A percentile compares a stretch with the other conserved stretches of the same genome.
Conservation (phyloP, 75 land plant species). For the Chamaecyparis obtusa region DNA sequence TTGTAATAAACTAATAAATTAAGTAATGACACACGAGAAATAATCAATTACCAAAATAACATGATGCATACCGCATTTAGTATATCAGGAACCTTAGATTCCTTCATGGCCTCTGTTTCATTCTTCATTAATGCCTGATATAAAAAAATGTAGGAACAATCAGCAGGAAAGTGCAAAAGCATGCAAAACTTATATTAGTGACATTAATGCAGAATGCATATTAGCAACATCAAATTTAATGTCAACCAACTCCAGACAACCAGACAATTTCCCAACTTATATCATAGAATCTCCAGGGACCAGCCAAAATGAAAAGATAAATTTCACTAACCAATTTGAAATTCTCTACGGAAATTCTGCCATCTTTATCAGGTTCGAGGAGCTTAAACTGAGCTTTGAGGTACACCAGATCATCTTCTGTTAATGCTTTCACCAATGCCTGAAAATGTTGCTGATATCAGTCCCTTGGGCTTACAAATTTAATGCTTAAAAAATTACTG, state of each 20-base stretch:
- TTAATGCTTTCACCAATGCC: constrained; percentile 88
- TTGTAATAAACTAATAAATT: neutral
- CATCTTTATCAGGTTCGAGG: constrained; percentile 76
- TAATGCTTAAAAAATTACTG: neutral
- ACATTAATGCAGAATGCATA: neutral
- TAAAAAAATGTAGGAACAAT: neutral
- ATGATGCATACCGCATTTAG: constrained; percentile 19
- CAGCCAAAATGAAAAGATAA: neutral
- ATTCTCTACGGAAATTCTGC: constrained; percentile 64
- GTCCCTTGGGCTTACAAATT: constrained; percentile 10
- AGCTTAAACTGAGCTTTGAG: constrained; percentile 67
- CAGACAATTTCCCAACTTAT: neutral
- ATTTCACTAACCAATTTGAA: constrained; percentile 54
- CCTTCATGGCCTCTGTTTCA: constrained; percentile 35
- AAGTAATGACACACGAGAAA: neutral
- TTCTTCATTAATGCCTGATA: constrained; percentile 25
- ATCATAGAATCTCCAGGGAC: neutral
- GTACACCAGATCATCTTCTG: constrained; percentile 79
- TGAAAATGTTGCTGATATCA: constrained; percentile 17
- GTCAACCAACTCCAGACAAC: neutral
- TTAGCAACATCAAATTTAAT: neutral
- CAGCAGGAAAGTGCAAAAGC: neutral
- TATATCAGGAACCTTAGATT: constrained; percentile 29
- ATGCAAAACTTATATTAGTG: neutral
- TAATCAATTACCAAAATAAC: neutral